Base-by-base conservation (phyloP, 1,284 basidiomycete genomes). In the Naganishia sp. region DNA sequence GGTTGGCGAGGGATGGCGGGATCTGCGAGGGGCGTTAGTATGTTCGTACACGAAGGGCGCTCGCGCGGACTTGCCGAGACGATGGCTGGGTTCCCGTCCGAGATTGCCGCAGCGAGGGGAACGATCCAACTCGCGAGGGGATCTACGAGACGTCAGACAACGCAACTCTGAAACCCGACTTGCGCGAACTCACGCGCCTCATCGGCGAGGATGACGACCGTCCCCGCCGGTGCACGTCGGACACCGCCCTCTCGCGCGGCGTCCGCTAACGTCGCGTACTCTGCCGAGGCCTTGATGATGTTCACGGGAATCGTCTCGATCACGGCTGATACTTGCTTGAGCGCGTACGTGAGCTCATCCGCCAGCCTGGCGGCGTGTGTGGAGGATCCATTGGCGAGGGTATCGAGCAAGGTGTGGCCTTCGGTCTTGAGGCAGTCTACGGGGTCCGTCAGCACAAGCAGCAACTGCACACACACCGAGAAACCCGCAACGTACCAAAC, bases 51-150 rank as follows among this genome's bases (percentile, higher is more conserved):
- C 4, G 36, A 31, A 3, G 23, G 15, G n/a, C 43, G 33, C 13
- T 21, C n/a, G 21, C 31, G 16, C 13, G 13, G 43, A 63, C 65
- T 42, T 44, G 63, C 67, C 18, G 57, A 55, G 31, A 68, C 28
- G 1, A 68, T 46, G 10, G 63, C 67, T 6, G 63, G 28, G 57
- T 68, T 68, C 23, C 67, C 67, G 25, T 65, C 63, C 11, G 45
- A 28, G 21, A 68, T 42, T 6, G 50, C 53, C 33, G 63, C 39
- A 0, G 57, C 55, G 25, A 68, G 31, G 3, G 67, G 67, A 0
- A 68, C 59, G 16, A 55, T 50, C 56, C 63, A 55, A 45, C 63
- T 65, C 13, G 67, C 67, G 25, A 68, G 49, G 1, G 67, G 67
- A 44, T 68, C 65, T 66, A 28, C 15, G 28, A 7, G 2, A 33